Evolutionary conservation across 257 asterid genomes (phyloP).

Genomic region (Prunella vulgaris): DNA sequence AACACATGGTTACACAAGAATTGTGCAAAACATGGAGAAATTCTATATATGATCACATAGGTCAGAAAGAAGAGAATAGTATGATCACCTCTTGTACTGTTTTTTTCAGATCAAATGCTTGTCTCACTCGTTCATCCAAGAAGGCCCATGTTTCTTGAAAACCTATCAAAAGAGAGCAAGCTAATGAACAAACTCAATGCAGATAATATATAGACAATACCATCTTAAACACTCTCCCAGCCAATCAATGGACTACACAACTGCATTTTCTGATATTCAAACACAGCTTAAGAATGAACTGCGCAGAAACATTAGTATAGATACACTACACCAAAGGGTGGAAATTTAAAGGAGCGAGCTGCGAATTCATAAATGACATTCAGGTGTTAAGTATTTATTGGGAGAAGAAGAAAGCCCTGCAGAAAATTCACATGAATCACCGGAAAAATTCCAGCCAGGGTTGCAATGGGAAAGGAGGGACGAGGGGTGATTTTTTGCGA

Average conservation of each 20-base stretch:
- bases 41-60: background rate
- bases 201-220: slow-evolving; percentile 1
- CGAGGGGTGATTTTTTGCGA: too few relatives aligned
- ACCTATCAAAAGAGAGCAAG: slow-evolving; percentile 37
- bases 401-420: background rate
- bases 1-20: slow-evolving; percentile 1
- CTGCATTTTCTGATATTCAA: slow-evolving; percentile 6
- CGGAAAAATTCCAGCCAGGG: too few relatives aligned
- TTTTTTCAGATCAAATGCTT: slow-evolving; percentile 79
- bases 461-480: too few relatives aligned
- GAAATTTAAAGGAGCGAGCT: background rate
- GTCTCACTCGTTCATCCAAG: slow-evolving; percentile 72
- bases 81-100: slow-evolving; percentile 72
- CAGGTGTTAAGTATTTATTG: slow-evolving; percentile 4
- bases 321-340: background rate
- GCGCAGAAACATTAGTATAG: background rate
- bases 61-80: background rate
- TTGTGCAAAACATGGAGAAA: background rate
- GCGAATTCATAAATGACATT: background rate
- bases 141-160: slow-evolving; percentile 83
- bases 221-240: background rate
- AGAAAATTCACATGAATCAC: background rate
- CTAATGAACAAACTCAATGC: slow-evolving; percentile 10
- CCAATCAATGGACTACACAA: background rate
- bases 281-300: background rate